Evolutionary conservation across 2,329 filamentous ascomycete genomes (phyloP).

Genomic region (Calonectria pauciramosa): DNA sequence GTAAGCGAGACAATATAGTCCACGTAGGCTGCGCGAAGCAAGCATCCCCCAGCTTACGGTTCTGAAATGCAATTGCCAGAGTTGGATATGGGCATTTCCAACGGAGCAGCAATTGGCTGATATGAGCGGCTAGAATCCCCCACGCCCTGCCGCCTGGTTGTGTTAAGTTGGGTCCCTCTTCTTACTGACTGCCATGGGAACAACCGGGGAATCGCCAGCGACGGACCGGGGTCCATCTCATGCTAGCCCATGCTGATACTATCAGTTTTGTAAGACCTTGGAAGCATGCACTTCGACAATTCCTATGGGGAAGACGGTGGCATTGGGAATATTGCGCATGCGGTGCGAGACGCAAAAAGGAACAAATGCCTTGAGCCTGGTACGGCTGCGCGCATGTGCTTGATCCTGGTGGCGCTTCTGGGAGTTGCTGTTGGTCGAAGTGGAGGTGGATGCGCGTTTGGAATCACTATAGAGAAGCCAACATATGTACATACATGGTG

Average conservation of each 20-base stretch:
- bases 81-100: constrained; percentile 6
- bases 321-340: not conserved
- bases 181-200: constrained; percentile 27
- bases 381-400: not conserved
- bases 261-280: not conserved
- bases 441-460: not conserved
- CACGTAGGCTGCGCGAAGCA: constrained; percentile 19
- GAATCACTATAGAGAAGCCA: not conserved
- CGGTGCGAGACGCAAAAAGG: not conserved
- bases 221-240: constrained; percentile 30
- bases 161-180: constrained; percentile 23
- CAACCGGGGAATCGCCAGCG: constrained; percentile 33
- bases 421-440: not conserved
- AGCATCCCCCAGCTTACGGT: constrained; percentile 21
- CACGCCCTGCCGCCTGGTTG: constrained; percentile 17
- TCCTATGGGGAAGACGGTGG: not conserved
- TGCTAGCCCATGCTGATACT: constrained; percentile 6
- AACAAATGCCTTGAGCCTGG: not conserved
- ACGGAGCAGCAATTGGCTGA: constrained; percentile 11
- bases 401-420: not conserved
- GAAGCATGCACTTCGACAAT: constrained; percentile 3
- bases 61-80: constrained; percentile 6
- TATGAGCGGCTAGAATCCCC: constrained; percentile 13
- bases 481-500: not conserved
- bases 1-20: constrained; percentile 16